Conservation (phyloP, 2,329 filamentous ascomycete genomes). For the Trichophyton verrucosum region DNA sequence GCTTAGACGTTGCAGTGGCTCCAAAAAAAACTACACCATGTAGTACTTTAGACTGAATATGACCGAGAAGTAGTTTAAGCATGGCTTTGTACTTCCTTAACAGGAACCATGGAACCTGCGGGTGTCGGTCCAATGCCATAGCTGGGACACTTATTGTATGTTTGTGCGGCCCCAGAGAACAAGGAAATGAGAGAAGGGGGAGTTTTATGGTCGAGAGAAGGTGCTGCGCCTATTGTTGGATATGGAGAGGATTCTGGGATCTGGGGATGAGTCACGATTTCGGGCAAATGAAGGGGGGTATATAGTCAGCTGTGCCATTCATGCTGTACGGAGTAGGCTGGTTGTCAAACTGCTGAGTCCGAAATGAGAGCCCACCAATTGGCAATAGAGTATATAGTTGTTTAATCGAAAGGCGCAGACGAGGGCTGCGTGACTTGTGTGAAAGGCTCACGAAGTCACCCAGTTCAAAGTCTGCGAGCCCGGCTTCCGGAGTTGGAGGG, state of each 20-base stretch:
- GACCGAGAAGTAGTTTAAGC: neutral
- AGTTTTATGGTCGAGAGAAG: constrained; percentile 2
- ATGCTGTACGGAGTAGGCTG: too few relatives aligned
- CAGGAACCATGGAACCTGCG: neutral
- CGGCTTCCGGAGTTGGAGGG: too few relatives aligned
- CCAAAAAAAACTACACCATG: too few relatives aligned
- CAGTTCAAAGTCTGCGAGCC: too few relatives aligned
- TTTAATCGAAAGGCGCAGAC: neutral
- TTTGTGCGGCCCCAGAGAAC: constrained; percentile 15
- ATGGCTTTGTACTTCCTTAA: neutral
- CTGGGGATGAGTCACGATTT: constrained; percentile 3
- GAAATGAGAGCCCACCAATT: too few relatives aligned
- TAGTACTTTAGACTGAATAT: too few relatives aligned
- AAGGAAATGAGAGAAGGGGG: constrained; percentile 14
- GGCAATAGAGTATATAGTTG: too few relatives aligned
- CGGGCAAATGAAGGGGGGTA: neutral
- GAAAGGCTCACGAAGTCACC: neutral
- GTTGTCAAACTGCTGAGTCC: too few relatives aligned
- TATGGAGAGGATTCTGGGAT: constrained; percentile 13
- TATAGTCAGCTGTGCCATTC: neutral
- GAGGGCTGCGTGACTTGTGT: neutral
- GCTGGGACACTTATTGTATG: constrained; percentile 11
- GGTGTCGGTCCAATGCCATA: constrained; percentile 12
- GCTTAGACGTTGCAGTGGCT: too few relatives aligned
- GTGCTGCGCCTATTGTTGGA: constrained; percentile 10